A percentile compares a stretch with the other conserved stretches of the same genome.
These are phyloP conservation scores for Carex pumila DNA, from an alignment of 176 grass and related monocot genomes.

Conservation along the genomic window DNA sequence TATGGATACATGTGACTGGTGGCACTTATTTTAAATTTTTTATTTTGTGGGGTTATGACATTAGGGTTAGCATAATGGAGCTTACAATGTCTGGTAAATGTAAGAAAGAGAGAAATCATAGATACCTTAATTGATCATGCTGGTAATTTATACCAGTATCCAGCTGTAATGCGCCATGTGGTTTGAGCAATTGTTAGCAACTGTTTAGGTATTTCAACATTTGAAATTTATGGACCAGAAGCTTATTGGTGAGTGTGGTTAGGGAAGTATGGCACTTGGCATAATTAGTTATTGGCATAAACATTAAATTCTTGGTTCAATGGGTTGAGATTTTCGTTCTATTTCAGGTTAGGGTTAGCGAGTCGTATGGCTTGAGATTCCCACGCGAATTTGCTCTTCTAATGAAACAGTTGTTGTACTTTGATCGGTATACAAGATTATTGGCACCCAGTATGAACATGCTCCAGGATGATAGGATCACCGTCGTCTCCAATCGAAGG, in stretches of 20 bases:
- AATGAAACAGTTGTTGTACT: slow-evolving; percentile 93
- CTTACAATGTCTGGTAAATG: background rate
- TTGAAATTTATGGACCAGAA: background rate
- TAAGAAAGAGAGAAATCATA: background rate
- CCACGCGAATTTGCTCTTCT: slow-evolving; percentile 90
- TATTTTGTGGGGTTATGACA: background rate
- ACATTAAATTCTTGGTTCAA: background rate
- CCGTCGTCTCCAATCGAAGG: slow-evolving; percentile 49
- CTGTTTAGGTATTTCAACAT: background rate
- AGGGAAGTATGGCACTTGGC: background rate
- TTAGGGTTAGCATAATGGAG: background rate
- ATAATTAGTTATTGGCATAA: background rate
- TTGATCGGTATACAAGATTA: slow-evolving; percentile 85
- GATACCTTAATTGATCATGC: background rate
- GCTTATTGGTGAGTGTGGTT: background rate
- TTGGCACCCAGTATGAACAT: slow-evolving; percentile 94
- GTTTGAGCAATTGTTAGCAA: background rate
- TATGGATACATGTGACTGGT: background rate
- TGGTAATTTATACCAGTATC: background rate
- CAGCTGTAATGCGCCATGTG: background rate
- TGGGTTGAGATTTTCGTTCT: slow-evolving; percentile 8
- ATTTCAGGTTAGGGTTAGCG: slow-evolving; percentile 85
- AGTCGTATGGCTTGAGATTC: slow-evolving; percentile 89
- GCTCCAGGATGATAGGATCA: slow-evolving; percentile 81
- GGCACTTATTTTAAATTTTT: background rate